phyloP scores from a whole-genome alignment of 192 early-diverging fungal species.

The Umbelopsis isabellina region DNA sequence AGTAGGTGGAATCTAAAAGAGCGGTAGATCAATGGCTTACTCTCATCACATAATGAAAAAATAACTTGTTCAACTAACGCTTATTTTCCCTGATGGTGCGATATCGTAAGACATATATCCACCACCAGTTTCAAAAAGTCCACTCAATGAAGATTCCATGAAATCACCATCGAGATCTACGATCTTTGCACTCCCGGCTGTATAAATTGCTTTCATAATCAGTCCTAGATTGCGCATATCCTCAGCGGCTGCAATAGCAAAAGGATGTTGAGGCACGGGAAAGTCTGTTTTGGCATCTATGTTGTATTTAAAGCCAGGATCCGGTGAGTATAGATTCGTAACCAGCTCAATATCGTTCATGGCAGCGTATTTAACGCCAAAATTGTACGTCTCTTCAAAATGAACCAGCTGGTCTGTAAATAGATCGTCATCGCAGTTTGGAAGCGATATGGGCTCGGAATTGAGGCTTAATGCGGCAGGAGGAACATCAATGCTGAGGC shows the following conservation, averaged over 20 bases:
- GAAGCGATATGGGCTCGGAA: conserved; percentile 53
- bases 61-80: conserved; percentile 21
- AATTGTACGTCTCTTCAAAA: conserved; percentile 54
- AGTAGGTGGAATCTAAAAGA: conserved; percentile 46
- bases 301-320: conserved; percentile 12
- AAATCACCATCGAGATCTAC: conserved; percentile 28
- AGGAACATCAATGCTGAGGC: conserved; percentile 14
- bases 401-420: conserved; percentile 56
- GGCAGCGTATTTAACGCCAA: conserved; percentile 51
- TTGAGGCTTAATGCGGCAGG: conserved; percentile 41
- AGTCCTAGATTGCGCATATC: conserved; percentile 56
- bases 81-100: conserved; percentile 31
- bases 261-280: conserved; percentile 2
- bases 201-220: conserved; percentile 51
- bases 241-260: conserved; percentile 53
- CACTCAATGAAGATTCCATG: conserved; percentile 18
- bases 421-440: conserved; percentile 38
- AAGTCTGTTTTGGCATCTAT: conserved; percentile 27
- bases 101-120: conserved; percentile 39
- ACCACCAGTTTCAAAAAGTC: conserved; percentile 35
- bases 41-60: background rate
- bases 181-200: conserved; percentile 38
- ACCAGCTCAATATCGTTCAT: conserved; percentile 30
- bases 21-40: background rate
- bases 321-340: conserved; percentile 15